A percentile compares a stretch with the other conserved stretches of the same genome.
Conservation (phyloP, 2,329 filamentous ascomycete species). For the Monilinia fructigena region DNA sequence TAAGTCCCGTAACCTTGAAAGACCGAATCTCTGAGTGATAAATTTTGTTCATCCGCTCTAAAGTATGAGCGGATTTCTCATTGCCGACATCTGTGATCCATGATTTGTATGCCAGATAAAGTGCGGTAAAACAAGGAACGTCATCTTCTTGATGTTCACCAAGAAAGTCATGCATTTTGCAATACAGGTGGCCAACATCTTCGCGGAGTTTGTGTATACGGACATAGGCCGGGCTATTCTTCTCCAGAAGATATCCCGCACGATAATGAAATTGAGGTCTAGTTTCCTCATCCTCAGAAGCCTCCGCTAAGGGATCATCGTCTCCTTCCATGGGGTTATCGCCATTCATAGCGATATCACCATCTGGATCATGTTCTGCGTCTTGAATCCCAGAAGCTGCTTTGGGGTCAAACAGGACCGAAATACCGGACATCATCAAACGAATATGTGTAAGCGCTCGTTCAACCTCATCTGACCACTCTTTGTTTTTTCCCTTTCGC, state of each 20-base stretch:
- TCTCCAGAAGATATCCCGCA: conserved; percentile 76
- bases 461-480: conserved; percentile 97
- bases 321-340: conserved; percentile 53
- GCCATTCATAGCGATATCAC: conserved; percentile 48
- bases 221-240: conserved; percentile 63
- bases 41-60: conserved; percentile 82
- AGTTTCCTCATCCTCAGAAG: conserved; percentile 76
- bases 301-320: conserved; percentile 58
- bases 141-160: conserved; percentile 87
- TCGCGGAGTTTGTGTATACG: conserved; percentile 80
- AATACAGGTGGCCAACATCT: conserved; percentile 74
- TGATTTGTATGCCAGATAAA: conserved; percentile 88
- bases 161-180: conserved; percentile 81
- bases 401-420: conserved; percentile 81
- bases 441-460: conserved; percentile 83
- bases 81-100: conserved; percentile 99
- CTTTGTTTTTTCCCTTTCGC: conserved; percentile 92
- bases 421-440: conserved; percentile 86
- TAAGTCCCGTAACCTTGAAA: conserved; percentile 89
- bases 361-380: conserved; percentile 47
- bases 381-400: conserved; percentile 58
- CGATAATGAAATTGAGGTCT: conserved; percentile 86
- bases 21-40: conserved; percentile 84
- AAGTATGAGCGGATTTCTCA: conserved; percentile 87
- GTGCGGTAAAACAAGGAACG: conserved; percentile 87